These are phyloP conservation scores for Kwoniella mangroviensis DNA, from an alignment of 768 basidiomycete species.

Conservation along the genomic window DNA sequence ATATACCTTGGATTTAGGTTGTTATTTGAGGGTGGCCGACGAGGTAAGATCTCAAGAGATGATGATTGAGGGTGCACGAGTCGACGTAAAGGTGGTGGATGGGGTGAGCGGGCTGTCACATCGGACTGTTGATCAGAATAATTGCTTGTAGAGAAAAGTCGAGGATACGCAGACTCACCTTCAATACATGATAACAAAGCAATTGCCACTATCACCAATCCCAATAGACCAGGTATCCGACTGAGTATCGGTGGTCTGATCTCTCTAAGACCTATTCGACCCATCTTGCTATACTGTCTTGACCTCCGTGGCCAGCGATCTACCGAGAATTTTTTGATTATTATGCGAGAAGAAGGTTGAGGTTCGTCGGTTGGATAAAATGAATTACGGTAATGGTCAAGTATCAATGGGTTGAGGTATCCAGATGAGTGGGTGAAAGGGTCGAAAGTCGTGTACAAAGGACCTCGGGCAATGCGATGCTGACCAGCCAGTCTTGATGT, in stretches of 20 bases:
- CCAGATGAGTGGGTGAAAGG: slow-evolving; percentile 6
- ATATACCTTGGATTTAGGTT: slow-evolving; percentile 58
- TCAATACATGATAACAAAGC: slow-evolving; percentile 7
- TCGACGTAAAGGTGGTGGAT: slow-evolving; percentile 45
- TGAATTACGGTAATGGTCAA: not conserved
- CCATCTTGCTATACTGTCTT: not conserved
- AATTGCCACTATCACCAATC: slow-evolving; percentile 2
- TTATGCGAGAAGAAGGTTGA: not conserved
- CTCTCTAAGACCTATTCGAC: slow-evolving; percentile 1
- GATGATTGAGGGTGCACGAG: slow-evolving; percentile 62
- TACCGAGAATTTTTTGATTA: not conserved
- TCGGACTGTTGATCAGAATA: not conserved
- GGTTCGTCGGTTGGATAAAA: not conserved
- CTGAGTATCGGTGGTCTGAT: not conserved
- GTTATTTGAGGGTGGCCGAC: slow-evolving; percentile 40
- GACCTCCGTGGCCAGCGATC: not conserved
- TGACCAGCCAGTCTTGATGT: not conserved
- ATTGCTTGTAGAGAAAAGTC: not conserved
- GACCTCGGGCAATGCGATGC: not conserved
- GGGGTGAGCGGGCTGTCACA: slow-evolving; percentile 42
- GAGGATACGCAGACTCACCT: slow-evolving; percentile 4
- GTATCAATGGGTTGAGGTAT: not conserved
- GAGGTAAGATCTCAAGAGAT: slow-evolving; percentile 67
- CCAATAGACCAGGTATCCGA: not conserved
- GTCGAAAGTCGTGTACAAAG: slow-evolving; percentile 2